These are phyloP conservation scores for Phytophthora chlamydospora DNA, from an alignment of 352 stramenopile genomes.

Conservation along the genomic window DNA sequence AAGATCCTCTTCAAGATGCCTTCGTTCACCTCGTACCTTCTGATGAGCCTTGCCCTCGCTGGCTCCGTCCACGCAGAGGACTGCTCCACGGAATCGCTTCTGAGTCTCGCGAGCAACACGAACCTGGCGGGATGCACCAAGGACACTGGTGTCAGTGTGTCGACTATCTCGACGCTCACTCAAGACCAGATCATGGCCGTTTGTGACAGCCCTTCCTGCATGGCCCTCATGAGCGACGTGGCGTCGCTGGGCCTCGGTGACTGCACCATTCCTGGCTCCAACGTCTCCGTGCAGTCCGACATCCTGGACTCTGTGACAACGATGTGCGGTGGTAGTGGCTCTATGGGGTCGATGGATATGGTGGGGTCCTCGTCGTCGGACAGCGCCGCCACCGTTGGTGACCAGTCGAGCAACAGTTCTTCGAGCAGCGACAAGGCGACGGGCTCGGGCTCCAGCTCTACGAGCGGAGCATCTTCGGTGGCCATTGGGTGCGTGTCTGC, in stretches of 20 bases:
- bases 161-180: conserved; percentile 18
- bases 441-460: conserved; percentile 9
- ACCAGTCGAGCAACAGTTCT: conserved; percentile 17
- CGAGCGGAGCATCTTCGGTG: conserved; percentile 8
- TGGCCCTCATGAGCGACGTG: conserved; percentile 24
- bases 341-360: conserved; percentile 10
- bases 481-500: conserved; percentile 5
- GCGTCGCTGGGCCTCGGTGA: conserved; percentile 20
- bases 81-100: conserved; percentile 15
- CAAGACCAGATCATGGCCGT: conserved; percentile 13
- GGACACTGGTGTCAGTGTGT: conserved; percentile 27
- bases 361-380: conserved; percentile 9
- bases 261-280: conserved; percentile 30
- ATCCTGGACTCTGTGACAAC: conserved; percentile 12
- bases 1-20: conserved; percentile 21
- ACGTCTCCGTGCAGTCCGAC: conserved; percentile 27
- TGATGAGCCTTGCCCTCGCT: conserved; percentile 15
- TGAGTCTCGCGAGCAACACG: conserved; percentile 14
- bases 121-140: conserved; percentile 25
- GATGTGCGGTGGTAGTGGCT: conserved; percentile 19
- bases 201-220: conserved; percentile 23
- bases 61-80: conserved; percentile 15
- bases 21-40: conserved; percentile 16
- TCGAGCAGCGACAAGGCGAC: conserved; percentile 15
- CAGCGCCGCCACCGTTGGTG: conserved; percentile 19